A percentile compares a stretch with the other conserved stretches of the same genome.
Evolutionary conservation across 768 basidiomycete species (phyloP).

Genomic region (Termitomyces sp.): DNA sequence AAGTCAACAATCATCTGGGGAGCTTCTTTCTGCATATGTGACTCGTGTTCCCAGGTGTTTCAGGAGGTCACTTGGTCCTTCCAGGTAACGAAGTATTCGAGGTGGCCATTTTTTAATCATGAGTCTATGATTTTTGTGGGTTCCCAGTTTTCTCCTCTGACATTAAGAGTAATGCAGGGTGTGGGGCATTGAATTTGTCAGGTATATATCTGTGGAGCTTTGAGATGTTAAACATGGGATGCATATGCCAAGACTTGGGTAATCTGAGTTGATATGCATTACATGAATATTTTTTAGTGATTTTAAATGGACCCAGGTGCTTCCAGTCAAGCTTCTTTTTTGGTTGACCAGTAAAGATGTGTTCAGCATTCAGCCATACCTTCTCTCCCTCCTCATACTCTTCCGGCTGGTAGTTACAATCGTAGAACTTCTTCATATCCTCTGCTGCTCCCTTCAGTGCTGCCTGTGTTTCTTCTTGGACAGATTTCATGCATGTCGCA

Average conservation of each 20-base stretch:
- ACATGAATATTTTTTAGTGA: too few relatives aligned
- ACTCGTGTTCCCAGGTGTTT: not conserved
- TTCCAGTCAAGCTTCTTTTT: slow-evolving; percentile 8
- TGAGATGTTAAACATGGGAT: not conserved
- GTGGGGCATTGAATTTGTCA: not conserved
- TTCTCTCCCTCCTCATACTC: slow-evolving; percentile 14
- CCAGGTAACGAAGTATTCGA: slow-evolving; percentile 2
- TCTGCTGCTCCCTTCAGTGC: slow-evolving; percentile 15
- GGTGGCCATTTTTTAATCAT: not conserved
- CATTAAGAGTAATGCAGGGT: not conserved
- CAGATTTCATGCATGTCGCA: not conserved
- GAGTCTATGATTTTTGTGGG: not conserved
- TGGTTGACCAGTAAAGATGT: slow-evolving; percentile 14
- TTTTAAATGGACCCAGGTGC: not conserved
- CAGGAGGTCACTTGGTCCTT: not conserved
- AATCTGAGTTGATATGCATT: not conserved
- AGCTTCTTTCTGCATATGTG: too few relatives aligned
- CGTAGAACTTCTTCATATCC: not conserved
- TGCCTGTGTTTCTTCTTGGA: slow-evolving; percentile 14
- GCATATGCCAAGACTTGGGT: not conserved
- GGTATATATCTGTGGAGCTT: not conserved
- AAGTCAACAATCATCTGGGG: too few relatives aligned
- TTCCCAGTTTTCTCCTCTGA: too few relatives aligned
- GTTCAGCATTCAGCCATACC: slow-evolving; percentile 18
- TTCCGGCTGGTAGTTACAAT: not conserved